phyloP scores from a whole-genome alignment of 1,284 basidiomycete species.

The Peniophora sp. region DNA sequence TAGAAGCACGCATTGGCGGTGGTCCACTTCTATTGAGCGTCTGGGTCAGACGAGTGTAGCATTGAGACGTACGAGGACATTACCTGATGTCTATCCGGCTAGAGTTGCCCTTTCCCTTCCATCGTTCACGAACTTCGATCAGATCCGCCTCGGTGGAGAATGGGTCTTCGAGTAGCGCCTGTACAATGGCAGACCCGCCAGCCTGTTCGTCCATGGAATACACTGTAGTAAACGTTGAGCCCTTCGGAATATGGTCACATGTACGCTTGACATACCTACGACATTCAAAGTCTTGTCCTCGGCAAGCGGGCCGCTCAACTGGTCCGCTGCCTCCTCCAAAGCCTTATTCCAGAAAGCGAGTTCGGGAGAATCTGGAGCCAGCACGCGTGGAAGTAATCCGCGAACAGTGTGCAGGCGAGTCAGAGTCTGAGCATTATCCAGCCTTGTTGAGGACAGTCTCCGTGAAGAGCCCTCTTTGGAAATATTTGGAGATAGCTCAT shows the following conservation, averaged over 20 bases:
- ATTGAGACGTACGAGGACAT: not conserved
- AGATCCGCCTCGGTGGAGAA: conserved; percentile 43
- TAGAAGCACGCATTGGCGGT: not conserved
- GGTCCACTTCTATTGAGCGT: not conserved
- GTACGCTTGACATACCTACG: conserved; percentile 11
- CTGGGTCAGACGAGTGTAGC: not conserved
- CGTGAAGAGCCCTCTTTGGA: no score
- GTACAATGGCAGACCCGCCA: conserved; percentile 47
- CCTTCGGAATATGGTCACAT: no score
- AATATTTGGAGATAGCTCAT: not conserved
- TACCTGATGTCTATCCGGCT: conserved; percentile 11
- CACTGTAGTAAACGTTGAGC: no score
- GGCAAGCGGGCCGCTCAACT: not conserved
- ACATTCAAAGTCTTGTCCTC: conserved; percentile 2
- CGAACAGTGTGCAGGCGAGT: conserved; percentile 2
- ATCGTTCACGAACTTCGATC: conserved; percentile 19
- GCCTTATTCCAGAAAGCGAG: conserved; percentile 2
- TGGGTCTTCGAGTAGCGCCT: conserved; percentile 61
- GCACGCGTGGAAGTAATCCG: not conserved
- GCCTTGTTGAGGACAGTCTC: not conserved
- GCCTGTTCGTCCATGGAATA: conserved; percentile 46
- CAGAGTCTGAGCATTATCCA: conserved; percentile 1
- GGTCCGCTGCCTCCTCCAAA: conserved; percentile 2
- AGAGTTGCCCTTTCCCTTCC: conserved; percentile 35
- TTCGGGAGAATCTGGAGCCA: conserved; percentile 1